Evolutionary conservation across 139 green algal genomes (phyloP).

Genomic region (Desmodesmus armatus): DNA sequence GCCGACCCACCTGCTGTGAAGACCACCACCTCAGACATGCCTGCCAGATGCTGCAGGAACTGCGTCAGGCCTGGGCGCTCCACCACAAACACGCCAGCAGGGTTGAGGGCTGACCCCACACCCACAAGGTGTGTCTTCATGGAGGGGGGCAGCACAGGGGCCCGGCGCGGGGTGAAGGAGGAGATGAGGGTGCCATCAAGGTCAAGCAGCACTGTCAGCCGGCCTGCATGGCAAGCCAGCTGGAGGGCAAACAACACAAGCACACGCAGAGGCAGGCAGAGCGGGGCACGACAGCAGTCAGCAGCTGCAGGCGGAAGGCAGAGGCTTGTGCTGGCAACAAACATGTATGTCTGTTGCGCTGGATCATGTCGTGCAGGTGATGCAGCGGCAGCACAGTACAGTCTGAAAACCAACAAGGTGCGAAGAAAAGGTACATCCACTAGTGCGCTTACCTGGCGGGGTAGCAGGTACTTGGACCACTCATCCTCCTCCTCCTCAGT

Average conservation of each 20-base stretch:
- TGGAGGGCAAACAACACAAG: not conserved
- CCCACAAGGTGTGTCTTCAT: constrained; percentile 79
- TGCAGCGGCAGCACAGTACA: not conserved
- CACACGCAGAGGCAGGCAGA: not conserved
- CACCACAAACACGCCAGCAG: constrained; percentile 85
- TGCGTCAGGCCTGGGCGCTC: constrained; percentile 83
- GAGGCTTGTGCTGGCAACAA: not conserved
- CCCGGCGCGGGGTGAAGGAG: constrained; percentile 81
- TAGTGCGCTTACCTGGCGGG: constrained; percentile 10
- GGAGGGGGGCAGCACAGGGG: constrained; percentile 68
- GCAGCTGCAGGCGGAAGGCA: not conserved
- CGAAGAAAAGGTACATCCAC: no score
- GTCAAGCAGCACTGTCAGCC: constrained; percentile 88
- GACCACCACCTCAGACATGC: constrained; percentile 82
- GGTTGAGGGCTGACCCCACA: constrained; percentile 79
- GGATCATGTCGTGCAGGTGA: no score
- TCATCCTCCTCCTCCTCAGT: not conserved
- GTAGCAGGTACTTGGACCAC: constrained; percentile 30
- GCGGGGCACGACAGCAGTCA: not conserved
- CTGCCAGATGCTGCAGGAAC: constrained; percentile 75
- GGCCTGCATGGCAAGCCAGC: constrained; percentile 8
- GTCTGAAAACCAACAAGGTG: not conserved
- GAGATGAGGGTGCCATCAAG: constrained; percentile 89
- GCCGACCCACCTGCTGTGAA: constrained; percentile 92
- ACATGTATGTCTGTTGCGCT: no score